Evolutionary conservation across 441 rosid species (phyloP).

Genomic region (Erodium moschatum): DNA sequence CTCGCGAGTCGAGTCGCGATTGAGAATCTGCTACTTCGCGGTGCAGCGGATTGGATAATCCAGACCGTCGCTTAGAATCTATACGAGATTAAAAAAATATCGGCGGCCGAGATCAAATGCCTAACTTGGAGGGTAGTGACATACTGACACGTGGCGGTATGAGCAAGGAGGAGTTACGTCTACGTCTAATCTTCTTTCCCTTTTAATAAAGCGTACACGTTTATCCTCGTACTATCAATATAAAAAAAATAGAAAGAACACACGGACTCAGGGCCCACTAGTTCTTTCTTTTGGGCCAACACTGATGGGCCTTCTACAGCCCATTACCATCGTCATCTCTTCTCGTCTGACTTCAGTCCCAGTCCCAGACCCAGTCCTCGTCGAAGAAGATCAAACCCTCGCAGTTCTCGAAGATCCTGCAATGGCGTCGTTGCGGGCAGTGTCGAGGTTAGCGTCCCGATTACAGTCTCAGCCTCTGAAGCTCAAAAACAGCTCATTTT

Average conservation of each 20-base stretch:
- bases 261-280: neutral
- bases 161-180: neutral
- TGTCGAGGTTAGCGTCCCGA: conserved; percentile 39
- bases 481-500: conserved; percentile 23
- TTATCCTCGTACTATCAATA: neutral
- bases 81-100: neutral
- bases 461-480: conserved; percentile 28
- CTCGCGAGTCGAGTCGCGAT: no score
- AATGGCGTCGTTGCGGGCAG: conserved; percentile 35
- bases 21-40: neutral
- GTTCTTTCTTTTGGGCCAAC: neutral
- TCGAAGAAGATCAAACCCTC: neutral
- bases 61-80: neutral
- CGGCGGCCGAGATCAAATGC: neutral
- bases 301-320: neutral
- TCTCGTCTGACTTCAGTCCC: neutral
- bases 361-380: neutral
- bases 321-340: neutral
- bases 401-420: neutral
- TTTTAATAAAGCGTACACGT: neutral
- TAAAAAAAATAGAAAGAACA: neutral
- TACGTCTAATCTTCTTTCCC: no score
- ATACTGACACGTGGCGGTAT: neutral
- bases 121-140: neutral
- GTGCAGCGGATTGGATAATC: neutral